Evolutionary conservation across 2,329 filamentous ascomycete genomes (phyloP), one percentile per base, ranked within the genome.

Genomic region (Bipolaris victoriae): DNA sequence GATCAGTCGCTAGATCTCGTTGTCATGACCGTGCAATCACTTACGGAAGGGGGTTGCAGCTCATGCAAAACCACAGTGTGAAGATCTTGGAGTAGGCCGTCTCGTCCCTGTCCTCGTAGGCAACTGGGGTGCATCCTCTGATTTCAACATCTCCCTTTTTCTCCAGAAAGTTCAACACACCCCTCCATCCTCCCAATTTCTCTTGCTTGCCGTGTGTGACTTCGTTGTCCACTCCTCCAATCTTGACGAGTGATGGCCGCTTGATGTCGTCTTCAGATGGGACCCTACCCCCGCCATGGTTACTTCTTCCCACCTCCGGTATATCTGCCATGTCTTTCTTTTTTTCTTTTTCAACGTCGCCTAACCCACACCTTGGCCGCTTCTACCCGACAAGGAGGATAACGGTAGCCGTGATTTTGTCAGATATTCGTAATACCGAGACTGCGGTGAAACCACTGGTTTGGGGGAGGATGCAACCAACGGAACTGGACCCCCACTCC

Each of bases 21-120:
- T 5, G 7, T 26, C 24, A 26, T 22, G 29, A 22, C 47, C 33
- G 26, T 16, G 18, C 6, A 40, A 22, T 20, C 45, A 61, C 83
- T 72, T 68, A 87, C 85, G 85, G 84, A 31, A 88, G 67, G 7
- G 86, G 77, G 65, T 83, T 86, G 41, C 84, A 77, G 54, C 85
- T 80, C 57, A 84, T 81, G 18, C 83, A 84, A 66, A 86, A 85
- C 78, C 86, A 87, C 22, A 87, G 77, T 3, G 84, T 86, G 66
- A 88, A 87, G 44, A 88, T 77, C 58, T 84, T 83, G 70, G 78
- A 78, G 62, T 83, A 83, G 35, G 79, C 77, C 7, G 77, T 84
- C 59, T 83, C 79, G 1, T 80, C 86, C 40, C 85, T 78, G 58
- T 84, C 76, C 52, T 84, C 81, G 20, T 81, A 59, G 1, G 84